phyloP scores from a whole-genome alignment of 1,284 basidiomycete genomes.

The Ceratobasidium sp. region DNA sequence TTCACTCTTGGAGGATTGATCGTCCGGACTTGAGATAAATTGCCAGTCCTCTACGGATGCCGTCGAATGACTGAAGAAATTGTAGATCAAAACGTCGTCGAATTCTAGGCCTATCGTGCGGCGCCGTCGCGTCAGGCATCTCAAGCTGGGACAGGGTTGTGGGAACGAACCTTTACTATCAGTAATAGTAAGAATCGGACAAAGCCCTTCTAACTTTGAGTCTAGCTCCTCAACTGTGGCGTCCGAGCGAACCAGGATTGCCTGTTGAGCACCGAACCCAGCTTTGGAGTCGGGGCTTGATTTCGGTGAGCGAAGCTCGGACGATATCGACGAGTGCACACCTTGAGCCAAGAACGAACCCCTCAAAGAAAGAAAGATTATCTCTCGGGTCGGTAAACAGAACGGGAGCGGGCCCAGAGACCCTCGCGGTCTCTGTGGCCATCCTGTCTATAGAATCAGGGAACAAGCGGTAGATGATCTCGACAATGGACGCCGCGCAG shows the following conservation, averaged over 20 bases:
- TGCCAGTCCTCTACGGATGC: conserved; percentile 31
- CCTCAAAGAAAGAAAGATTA: neutral
- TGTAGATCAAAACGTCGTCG: conserved; percentile 41
- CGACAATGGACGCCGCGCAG: conserved; percentile 40
- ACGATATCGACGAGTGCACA: neutral
- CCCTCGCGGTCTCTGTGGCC: conserved; percentile 19
- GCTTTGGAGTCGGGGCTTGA: neutral
- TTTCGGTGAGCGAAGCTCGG: neutral
- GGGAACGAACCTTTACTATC: conserved; percentile 42
- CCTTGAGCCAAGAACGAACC: neutral
- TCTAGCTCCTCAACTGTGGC: conserved; percentile 62
- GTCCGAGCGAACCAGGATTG: conserved; percentile 73
- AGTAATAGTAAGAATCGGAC: conserved; percentile 61
- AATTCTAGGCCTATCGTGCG: conserved; percentile 13
- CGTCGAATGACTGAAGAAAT: conserved; percentile 45
- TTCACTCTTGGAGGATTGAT: too few relatives aligned
- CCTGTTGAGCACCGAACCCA: conserved; percentile 34
- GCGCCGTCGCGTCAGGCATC: too few relatives aligned
- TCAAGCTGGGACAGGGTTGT: too few relatives aligned
- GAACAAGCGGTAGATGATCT: conserved; percentile 32
- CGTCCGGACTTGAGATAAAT: neutral
- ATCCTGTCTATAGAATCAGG: conserved; percentile 45
- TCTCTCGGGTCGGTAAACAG: neutral
- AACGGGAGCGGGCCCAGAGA: conserved; percentile 32
- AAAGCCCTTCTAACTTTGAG: conserved; percentile 67